Percentiles rank a stretch among this genome's conserved stretches.
Evolutionary conservation across 139 green algal species (phyloP).

Genomic region (Edaphochlamys debaryana): DNA sequence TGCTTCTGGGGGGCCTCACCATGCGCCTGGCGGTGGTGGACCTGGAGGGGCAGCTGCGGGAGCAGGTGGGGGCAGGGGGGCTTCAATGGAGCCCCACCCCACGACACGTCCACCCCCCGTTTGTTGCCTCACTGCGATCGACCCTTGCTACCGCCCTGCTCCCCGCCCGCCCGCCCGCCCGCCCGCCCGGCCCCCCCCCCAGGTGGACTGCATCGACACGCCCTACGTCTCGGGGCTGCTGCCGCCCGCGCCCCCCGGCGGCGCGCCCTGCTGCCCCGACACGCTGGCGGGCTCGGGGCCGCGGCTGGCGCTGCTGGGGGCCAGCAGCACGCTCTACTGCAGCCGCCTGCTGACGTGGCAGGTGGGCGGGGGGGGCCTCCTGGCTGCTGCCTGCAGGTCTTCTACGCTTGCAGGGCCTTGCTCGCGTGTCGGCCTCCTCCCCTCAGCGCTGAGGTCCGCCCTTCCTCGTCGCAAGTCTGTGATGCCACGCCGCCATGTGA

Average conservation of each 20-base stretch:
- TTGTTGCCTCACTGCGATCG: background rate
- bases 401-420: no score
- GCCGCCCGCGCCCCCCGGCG: slow-evolving; percentile 4
- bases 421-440: no score
- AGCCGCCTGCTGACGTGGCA: slow-evolving; percentile 64
- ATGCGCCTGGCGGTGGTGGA: slow-evolving; percentile 62
- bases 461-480: no score
- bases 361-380: no score
- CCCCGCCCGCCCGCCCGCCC: no score
- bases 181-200: background rate
- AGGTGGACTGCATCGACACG: slow-evolving; percentile 55
- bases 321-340: slow-evolving; percentile 50
- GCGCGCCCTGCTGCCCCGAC: slow-evolving; percentile 24
- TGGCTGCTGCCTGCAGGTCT: no score
- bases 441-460: no score
- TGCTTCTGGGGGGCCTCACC: slow-evolving; percentile 44
- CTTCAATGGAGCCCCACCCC: background rate
- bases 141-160: background rate
- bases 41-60: slow-evolving; percentile 9
- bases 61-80: slow-evolving; percentile 42
- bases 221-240: slow-evolving; percentile 28
- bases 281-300: slow-evolving; percentile 29
- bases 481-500: no score
- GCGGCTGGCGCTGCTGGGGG: slow-evolving; percentile 56
- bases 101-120: no score